Percentiles rank a stretch among this genome's conserved stretches.
Conservation (phyloP, 441 rosid genomes). For the Mallotus repandus region DNA sequence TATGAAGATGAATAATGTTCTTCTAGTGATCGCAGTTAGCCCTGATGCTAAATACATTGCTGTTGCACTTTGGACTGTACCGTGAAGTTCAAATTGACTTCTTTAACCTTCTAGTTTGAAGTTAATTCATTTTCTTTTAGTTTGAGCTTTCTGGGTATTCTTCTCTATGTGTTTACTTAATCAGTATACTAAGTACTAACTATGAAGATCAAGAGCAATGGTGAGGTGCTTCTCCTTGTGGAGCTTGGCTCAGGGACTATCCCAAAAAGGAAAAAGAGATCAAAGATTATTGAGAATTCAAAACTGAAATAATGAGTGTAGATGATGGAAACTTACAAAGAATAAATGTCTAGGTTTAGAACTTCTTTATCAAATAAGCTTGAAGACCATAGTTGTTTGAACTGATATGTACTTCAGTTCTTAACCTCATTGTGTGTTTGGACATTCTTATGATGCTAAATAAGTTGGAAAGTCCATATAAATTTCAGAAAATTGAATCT, state of each 20-base stretch:
- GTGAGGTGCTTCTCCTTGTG: not conserved
- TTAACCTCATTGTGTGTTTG: too few relatives aligned
- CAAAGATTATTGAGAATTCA: not conserved
- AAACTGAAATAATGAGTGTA: not conserved
- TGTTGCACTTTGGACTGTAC: conserved; percentile 88
- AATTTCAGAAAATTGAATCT: too few relatives aligned
- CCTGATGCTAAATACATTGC: conserved; percentile 92
- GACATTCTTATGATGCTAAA: too few relatives aligned
- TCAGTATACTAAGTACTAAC: not conserved
- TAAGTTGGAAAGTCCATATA: too few relatives aligned
- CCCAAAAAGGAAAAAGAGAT: not conserved
- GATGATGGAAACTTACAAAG: not conserved
- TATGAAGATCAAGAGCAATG: not conserved
- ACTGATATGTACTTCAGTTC: too few relatives aligned
- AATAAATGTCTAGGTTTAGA: not conserved
- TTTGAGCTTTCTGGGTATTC: too few relatives aligned
- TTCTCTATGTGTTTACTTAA: too few relatives aligned
- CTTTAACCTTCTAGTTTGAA: not conserved
- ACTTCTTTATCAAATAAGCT: not conserved
- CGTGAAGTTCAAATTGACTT: conserved; percentile 63
- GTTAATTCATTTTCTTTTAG: not conserved
- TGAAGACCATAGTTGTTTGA: not conserved
- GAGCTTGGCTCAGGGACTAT: not conserved
- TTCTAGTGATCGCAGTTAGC: conserved; percentile 77
- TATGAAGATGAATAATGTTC: conserved; percentile 94